Evolutionary conservation across 306 rosid species (phyloP).

Genomic region (Amphicarpaea edgeworthii): DNA sequence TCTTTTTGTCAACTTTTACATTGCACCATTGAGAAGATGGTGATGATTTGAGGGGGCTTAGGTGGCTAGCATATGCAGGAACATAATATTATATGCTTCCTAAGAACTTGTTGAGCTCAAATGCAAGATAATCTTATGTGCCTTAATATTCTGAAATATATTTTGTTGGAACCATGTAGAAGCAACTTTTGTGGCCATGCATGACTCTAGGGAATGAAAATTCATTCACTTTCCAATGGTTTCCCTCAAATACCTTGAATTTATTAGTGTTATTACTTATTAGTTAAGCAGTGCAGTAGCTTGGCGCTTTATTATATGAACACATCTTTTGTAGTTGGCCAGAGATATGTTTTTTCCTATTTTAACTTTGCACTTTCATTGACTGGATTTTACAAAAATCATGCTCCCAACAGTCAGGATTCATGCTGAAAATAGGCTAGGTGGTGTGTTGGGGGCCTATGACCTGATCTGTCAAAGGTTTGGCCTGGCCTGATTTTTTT

Average conservation of each 20-base stretch:
- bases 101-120: not conserved
- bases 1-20: not conserved
- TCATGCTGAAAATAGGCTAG: no score
- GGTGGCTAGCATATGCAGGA: not conserved
- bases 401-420: no score
- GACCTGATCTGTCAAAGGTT: no score
- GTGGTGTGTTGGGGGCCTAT: no score
- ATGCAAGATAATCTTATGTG: not conserved
- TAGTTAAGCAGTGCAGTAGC: not conserved
- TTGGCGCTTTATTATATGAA: not conserved
- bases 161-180: not conserved
- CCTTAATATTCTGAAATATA: not conserved
- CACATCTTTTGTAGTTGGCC: not conserved
- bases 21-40: not conserved
- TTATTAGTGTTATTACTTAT: no score
- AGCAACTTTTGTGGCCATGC: not conserved
- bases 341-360: not conserved
- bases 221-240: not conserved
- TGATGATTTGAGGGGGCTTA: not conserved
- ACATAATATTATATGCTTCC: not conserved
- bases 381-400: not conserved
- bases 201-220: not conserved
- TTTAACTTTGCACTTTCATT: not conserved
- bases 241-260: no score
- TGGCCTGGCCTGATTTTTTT: no score